phyloP scores from a whole-genome alignment of 2,329 filamentous ascomycete genomes.

The Paracoccidioides lutzii region DNA sequence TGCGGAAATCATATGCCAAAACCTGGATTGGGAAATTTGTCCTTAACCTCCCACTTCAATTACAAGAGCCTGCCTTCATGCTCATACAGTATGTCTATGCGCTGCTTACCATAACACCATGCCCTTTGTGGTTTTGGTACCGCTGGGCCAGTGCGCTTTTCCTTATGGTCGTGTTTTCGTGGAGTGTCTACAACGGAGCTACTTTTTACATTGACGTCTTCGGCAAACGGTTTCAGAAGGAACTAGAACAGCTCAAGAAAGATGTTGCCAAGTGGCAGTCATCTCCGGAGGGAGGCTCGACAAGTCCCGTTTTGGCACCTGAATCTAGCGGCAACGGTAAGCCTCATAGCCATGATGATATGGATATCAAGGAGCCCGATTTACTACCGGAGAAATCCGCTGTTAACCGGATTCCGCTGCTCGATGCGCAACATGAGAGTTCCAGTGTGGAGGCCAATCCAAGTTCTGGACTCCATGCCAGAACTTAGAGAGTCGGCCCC shows the following conservation, averaged over 20 bases:
- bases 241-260: conserved; percentile 74
- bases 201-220: conserved; percentile 99
- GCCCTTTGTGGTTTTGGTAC: conserved; percentile 88
- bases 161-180: conserved; percentile 70
- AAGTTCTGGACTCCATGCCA: conserved; percentile 9
- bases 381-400: conserved; percentile 16
- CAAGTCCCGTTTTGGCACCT: conserved; percentile 20
- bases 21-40: conserved; percentile 81
- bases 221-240: conserved; percentile 90
- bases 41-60: conserved; percentile 55
- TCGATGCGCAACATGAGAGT: conserved; percentile 20
- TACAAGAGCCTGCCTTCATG: conserved; percentile 93
- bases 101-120: conserved; percentile 83
- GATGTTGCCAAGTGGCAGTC: conserved; percentile 81
- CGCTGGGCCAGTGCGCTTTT: conserved; percentile 66
- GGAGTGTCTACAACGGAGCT: conserved; percentile 93
- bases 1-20: conserved; percentile 80
- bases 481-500: conserved; percentile 13
- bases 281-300: conserved; percentile 9
- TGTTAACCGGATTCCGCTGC: conserved; percentile 25
- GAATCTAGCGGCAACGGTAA: conserved; percentile 12
- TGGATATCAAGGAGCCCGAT: conserved; percentile 3
- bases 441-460: conserved; percentile 14
- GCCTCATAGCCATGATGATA: conserved; percentile 14
- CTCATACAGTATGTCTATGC: conserved; percentile 87